These are phyloP conservation scores for Gloeopeniophorella convolvens DNA, from an alignment of 768 basidiomycete genomes.

Conservation along the genomic window DNA sequence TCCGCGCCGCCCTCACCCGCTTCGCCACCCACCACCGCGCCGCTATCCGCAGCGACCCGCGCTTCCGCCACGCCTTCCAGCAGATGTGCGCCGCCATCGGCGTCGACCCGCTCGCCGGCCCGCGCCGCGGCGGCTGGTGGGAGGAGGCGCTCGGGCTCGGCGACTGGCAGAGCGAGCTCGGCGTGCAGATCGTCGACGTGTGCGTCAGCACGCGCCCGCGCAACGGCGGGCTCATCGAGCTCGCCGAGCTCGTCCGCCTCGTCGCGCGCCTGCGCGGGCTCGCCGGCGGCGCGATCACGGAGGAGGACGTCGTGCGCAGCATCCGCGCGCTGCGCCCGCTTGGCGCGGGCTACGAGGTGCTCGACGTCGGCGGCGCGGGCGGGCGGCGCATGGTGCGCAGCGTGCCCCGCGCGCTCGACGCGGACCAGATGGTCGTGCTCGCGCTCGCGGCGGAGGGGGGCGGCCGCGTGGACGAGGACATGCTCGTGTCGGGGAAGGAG, in stretches of 20 bases:
- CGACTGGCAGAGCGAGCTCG: constrained; percentile 95
- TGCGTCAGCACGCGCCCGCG: constrained; percentile 82
- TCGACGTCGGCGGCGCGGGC: constrained; percentile 62
- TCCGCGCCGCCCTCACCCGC: constrained; percentile 73
- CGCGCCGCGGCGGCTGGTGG: constrained; percentile 86
- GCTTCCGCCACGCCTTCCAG: constrained; percentile 87
- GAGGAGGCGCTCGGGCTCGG: constrained; percentile 80
- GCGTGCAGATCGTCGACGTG: constrained; percentile 91
- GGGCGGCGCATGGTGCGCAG: constrained; percentile 72
- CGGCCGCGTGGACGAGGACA: constrained; percentile 63
- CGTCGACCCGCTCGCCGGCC: constrained; percentile 89
- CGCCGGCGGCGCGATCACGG: constrained; percentile 62
- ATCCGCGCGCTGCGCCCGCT: constrained; percentile 85
- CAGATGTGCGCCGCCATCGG: constrained; percentile 94
- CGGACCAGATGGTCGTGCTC: constrained; percentile 79
- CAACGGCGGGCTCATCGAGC: constrained; percentile 90
- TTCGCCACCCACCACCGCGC: constrained; percentile 83
- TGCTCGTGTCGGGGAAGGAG: constrained; percentile 51
- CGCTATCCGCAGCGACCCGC: constrained; percentile 76
- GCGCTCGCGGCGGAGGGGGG: constrained; percentile 62
- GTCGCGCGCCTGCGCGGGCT: constrained; percentile 73
- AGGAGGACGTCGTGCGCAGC: constrained; percentile 77
- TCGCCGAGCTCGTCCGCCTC: constrained; percentile 76
- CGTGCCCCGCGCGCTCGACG: constrained; percentile 85
- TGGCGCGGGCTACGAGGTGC: constrained; percentile 85